A percentile compares a stretch with the other conserved stretches of the same genome.
These are phyloP conservation scores for Uronychia setigera DNA, from an alignment of 73 alveolate species.

Conservation along the genomic window DNA sequence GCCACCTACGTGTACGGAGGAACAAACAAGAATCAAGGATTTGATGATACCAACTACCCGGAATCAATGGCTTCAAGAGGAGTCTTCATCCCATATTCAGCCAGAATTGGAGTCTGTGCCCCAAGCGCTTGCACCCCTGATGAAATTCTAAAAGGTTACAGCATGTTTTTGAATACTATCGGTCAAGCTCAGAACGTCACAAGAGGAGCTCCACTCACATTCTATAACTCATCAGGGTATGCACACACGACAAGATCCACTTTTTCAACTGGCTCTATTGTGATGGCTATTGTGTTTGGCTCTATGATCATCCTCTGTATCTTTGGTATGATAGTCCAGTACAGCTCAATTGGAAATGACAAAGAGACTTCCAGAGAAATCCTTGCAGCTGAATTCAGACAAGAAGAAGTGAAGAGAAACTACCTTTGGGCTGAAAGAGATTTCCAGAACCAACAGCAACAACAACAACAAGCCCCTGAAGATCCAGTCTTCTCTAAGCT, in stretches of 20 bases:
- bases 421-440: not conserved
- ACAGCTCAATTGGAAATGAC: conserved; percentile 30
- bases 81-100: not conserved
- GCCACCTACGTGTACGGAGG: not conserved
- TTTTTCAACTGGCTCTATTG: not conserved
- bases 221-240: not conserved
- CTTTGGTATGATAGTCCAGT: conserved; percentile 30
- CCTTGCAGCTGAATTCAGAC: not conserved
- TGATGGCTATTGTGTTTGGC: not conserved
- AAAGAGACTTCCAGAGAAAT: not conserved
- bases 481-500: not conserved
- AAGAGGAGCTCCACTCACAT: conserved; percentile 1
- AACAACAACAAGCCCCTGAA: not conserved
- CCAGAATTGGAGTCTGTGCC: conserved; percentile 12
- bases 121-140: conserved; percentile 9
- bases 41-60: not conserved
- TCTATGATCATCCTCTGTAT: conserved; percentile 16
- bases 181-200: not conserved
- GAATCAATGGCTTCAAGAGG: conserved; percentile 3
- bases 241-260: not conserved
- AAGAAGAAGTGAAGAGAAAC: not conserved
- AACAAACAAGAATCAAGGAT: conserved; percentile 14
- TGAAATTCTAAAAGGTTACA: not conserved
- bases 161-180: not conserved
- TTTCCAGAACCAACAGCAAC: not conserved